Conservation (phyloP, 805 yeast species). For the Naumovozyma castellii region DNA sequence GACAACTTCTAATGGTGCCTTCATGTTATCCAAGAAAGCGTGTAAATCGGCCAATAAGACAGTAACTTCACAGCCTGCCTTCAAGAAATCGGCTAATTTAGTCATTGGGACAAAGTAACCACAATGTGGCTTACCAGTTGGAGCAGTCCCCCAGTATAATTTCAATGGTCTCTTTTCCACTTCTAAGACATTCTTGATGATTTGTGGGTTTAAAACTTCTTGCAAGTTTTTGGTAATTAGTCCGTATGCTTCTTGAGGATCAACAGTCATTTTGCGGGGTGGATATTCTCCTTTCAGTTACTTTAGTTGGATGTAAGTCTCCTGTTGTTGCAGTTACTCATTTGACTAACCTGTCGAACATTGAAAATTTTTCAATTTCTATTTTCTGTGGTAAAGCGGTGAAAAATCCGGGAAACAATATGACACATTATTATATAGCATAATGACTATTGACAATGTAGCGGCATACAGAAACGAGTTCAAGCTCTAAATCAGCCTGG, state of each 20-base stretch:
- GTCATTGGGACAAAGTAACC: slow-evolving; percentile 98
- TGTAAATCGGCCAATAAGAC: slow-evolving; percentile 91
- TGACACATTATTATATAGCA: too few relatives aligned
- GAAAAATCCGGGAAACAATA: too few relatives aligned
- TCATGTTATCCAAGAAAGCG: slow-evolving; percentile 96
- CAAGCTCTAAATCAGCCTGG: too few relatives aligned
- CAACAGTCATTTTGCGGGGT: slow-evolving; percentile 17
- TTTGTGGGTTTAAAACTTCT: slow-evolving; percentile 82
- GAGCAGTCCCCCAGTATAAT: slow-evolving; percentile 98
- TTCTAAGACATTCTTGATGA: slow-evolving; percentile 75
- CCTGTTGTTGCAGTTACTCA: too few relatives aligned
- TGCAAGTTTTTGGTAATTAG: slow-evolving; percentile 81
- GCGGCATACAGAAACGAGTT: too few relatives aligned
- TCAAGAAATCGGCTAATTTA: slow-evolving; percentile 85
- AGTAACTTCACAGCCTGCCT: slow-evolving; percentile 92
- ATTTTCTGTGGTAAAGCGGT: too few relatives aligned
- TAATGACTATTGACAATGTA: too few relatives aligned
- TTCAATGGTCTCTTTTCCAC: slow-evolving; percentile 73
- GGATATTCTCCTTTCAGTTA: neutral
- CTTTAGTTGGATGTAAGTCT: too few relatives aligned
- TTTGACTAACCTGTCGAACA: too few relatives aligned
- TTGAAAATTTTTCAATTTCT: too few relatives aligned
- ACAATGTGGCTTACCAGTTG: slow-evolving; percentile 97
- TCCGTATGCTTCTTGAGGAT: slow-evolving; percentile 56
- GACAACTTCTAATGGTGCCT: slow-evolving; percentile 91